Percentiles rank a stretch among this genome's conserved stretches.
Evolutionary conservation across 257 asterid species (phyloP).

Genomic region (Forsythia viridissima): DNA sequence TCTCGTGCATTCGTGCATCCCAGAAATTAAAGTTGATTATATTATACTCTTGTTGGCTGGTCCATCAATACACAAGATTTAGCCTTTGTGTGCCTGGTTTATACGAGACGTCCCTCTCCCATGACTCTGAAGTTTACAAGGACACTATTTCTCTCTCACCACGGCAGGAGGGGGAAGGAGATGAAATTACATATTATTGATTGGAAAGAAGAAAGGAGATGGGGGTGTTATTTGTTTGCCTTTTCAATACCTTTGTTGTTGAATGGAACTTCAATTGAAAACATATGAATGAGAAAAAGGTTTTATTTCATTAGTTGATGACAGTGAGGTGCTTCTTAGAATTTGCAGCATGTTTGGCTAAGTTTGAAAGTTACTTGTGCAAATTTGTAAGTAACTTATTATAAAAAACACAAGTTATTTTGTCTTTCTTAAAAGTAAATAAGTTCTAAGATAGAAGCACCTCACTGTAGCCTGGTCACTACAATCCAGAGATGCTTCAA

Average conservation of each 20-base stretch:
- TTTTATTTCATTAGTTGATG: too few species aligned
- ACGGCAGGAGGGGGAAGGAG: not conserved
- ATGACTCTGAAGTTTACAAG: not conserved
- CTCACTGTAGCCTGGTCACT: too few species aligned
- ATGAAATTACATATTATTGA: not conserved
- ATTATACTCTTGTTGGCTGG: not conserved
- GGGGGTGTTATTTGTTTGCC: not conserved
- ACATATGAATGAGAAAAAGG: not conserved
- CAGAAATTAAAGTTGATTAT: not conserved
- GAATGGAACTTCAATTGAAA: not conserved
- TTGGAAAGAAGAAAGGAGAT: not conserved
- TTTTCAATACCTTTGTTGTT: not conserved
- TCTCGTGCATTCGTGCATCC: not conserved
- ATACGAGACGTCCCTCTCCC: not conserved
- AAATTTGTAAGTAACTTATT: too few species aligned
- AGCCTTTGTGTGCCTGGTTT: not conserved
- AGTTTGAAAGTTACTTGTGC: too few species aligned
- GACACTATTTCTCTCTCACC: not conserved
- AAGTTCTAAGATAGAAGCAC: too few species aligned
- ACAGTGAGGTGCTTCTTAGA: too few species aligned
- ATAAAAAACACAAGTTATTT: too few species aligned
- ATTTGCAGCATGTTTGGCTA: too few species aligned
- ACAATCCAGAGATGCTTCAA: not conserved
- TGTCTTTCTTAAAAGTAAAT: too few species aligned
- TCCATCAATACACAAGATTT: not conserved